A percentile compares a stretch with the other conserved stretches of the same genome.
phyloP scores from a whole-genome alignment of 257 asterid species.

The Thymus quinquecostatus region DNA sequence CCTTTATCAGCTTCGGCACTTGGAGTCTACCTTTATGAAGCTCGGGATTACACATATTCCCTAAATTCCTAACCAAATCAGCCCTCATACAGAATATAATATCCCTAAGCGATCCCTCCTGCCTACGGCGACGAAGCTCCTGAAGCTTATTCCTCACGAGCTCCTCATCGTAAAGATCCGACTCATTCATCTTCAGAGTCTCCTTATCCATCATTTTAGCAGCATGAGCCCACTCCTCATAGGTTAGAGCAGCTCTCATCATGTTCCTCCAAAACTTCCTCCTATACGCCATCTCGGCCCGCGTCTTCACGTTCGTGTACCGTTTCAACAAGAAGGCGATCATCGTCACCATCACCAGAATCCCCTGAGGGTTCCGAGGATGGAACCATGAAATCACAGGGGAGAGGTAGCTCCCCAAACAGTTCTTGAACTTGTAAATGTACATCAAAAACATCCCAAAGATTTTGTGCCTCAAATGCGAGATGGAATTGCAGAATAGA shows the following conservation, averaged over 20 bases:
- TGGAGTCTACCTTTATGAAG: conserved; percentile 92
- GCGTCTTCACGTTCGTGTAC: conserved; percentile 69
- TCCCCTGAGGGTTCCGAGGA: conserved; percentile 95
- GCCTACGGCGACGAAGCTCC: conserved; percentile 84
- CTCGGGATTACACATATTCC: conserved; percentile 95
- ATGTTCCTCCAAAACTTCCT: conserved; percentile 94
- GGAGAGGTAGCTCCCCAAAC: conserved; percentile 44
- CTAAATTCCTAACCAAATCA: conserved; percentile 83
- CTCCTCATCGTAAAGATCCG: conserved; percentile 84
- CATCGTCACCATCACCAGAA: conserved; percentile 67
- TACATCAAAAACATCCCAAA: conserved; percentile 40
- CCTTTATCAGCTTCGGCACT: conserved; percentile 86
- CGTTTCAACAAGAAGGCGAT: conserved; percentile 80
- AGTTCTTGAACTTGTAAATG: conserved; percentile 45
- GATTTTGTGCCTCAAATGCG: conserved; percentile 68
- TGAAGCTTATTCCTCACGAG: conserved; percentile 81
- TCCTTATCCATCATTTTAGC: conserved; percentile 90
- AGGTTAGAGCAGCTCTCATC: conserved; percentile 88
- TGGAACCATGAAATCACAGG: conserved; percentile 81
- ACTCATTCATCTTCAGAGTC: conserved; percentile 68
- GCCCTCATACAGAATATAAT: conserved; percentile 92
- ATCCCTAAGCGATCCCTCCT: conserved; percentile 89
- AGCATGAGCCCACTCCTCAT: conserved; percentile 99
- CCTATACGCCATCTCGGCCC: conserved; percentile 92
- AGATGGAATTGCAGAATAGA: conserved; percentile 78